Evolutionary conservation across 495 filamentous ascomycete genomes (phyloP).

Genomic region (Xylaria acuta): DNA sequence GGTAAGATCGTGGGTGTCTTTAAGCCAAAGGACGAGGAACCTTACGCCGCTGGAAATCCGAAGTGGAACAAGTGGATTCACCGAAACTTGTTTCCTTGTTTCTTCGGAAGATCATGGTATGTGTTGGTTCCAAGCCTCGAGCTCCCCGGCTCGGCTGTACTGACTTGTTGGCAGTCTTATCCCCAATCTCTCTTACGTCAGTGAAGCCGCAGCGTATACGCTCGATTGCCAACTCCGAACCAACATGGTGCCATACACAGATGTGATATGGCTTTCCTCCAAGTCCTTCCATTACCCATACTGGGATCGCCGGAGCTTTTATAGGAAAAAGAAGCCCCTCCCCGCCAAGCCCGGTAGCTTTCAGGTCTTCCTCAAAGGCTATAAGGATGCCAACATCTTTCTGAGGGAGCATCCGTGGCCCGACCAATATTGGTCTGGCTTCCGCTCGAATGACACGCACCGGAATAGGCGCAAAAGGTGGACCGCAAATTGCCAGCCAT

Average conservation of each 20-base stretch:
- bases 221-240: conserved; percentile 90
- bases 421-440: conserved; percentile 83
- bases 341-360: conserved; percentile 95
- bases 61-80: conserved; percentile 98
- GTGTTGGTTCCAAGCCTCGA: conserved; percentile 24
- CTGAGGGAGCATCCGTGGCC: conserved; percentile 96
- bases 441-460: conserved; percentile 73
- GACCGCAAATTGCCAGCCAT: conserved; percentile 83
- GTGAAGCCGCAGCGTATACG: conserved; percentile 95
- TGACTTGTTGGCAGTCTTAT: conserved; percentile 66
- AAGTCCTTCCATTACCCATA: conserved; percentile 98
- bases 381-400: conserved; percentile 95
- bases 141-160: background rate
- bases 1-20: conserved; percentile 97
- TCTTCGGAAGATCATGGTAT: conserved; percentile 89
- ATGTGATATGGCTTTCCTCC: conserved; percentile 90
- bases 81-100: conserved; percentile 93
- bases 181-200: conserved; percentile 98
- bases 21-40: conserved; percentile 99
- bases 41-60: conserved; percentile 88
- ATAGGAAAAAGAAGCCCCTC: conserved; percentile 84
- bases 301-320: conserved; percentile 90
- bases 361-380: conserved; percentile 96
- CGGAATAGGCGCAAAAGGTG: conserved; percentile 74
- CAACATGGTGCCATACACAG: conserved; percentile 93